These are phyloP conservation scores for Elongisporangium prolatum DNA, from an alignment of 352 stramenopile genomes.

Conservation along the genomic window DNA sequence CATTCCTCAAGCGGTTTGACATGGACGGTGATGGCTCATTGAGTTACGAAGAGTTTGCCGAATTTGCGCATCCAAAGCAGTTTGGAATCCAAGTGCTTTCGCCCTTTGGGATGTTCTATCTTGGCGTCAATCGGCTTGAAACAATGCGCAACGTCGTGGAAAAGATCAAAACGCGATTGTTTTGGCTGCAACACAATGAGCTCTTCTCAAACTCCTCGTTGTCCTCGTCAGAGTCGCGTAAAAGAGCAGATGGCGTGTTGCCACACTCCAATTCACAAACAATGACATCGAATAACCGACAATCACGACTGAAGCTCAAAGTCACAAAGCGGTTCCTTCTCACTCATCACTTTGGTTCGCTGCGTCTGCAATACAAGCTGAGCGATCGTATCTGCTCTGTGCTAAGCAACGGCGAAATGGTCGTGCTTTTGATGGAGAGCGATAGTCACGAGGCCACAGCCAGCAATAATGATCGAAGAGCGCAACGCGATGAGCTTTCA, in stretches of 20 bases:
- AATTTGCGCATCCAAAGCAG: conserved; percentile 33
- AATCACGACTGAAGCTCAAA: conserved; percentile 21
- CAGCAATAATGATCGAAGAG: neutral
- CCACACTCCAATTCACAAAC: neutral
- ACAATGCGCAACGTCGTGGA: conserved; percentile 22
- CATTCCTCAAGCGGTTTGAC: conserved; percentile 47
- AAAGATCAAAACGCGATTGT: conserved; percentile 41
- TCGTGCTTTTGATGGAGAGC: conserved; percentile 22
- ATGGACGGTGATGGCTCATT: conserved; percentile 32
- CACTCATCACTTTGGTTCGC: conserved; percentile 28
- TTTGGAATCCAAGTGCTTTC: conserved; percentile 42
- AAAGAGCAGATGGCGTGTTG: neutral
- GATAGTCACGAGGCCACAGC: neutral
- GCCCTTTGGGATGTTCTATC: conserved; percentile 44
- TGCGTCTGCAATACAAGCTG: conserved; percentile 16
- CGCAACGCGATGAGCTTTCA: neutral
- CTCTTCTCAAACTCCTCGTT: conserved; percentile 18
- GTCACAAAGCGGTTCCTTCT: conserved; percentile 30
- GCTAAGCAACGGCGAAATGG: conserved; percentile 33
- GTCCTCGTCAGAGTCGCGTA: conserved; percentile 1
- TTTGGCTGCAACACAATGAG: conserved; percentile 60
- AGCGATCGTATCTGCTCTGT: conserved; percentile 18
- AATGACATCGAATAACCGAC: neutral
- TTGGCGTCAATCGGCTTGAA: conserved; percentile 17
- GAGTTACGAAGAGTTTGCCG: conserved; percentile 42